Evolutionary conservation across 441 rosid species (phyloP).

Genomic region (Francoa sonchifolia): DNA sequence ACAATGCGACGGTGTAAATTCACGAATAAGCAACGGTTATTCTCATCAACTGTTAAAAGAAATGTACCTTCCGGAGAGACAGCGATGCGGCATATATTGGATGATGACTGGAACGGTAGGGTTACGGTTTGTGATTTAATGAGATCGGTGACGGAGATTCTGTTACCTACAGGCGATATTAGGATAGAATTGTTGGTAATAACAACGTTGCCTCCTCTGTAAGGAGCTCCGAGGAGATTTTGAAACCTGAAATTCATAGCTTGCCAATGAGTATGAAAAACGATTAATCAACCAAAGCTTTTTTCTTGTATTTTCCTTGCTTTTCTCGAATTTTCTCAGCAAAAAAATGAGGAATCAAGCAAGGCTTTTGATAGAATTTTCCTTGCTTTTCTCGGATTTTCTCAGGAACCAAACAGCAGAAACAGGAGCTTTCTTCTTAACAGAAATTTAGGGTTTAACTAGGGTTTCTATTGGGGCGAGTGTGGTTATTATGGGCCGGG

Average conservation of each 20-base stretch:
- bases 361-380: no score
- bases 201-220: slow-evolving; percentile 75
- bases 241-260: slow-evolving; percentile 75
- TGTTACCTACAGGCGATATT: slow-evolving; percentile 78
- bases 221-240: slow-evolving; percentile 82
- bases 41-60: slow-evolving; percentile 67
- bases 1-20: slow-evolving; percentile 58
- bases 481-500: no score
- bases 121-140: slow-evolving; percentile 59
- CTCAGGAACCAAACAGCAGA: no score
- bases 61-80: slow-evolving; percentile 75
- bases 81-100: slow-evolving; percentile 63
- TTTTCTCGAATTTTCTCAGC: neutral
- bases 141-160: slow-evolving; percentile 81
- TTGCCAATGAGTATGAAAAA: slow-evolving; percentile 1
- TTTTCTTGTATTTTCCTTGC: neutral
- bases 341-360: no score
- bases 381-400: no score
- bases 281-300: neutral
- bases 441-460: no score
- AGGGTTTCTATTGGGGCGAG: no score
- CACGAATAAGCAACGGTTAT: slow-evolving; percentile 64
- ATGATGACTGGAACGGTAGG: slow-evolving; percentile 53
- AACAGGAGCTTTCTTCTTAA: no score
- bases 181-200: slow-evolving; percentile 50